Base-by-base conservation (phyloP, 2,329 filamentous ascomycete species). In the Botryotinia calthae region DNA sequence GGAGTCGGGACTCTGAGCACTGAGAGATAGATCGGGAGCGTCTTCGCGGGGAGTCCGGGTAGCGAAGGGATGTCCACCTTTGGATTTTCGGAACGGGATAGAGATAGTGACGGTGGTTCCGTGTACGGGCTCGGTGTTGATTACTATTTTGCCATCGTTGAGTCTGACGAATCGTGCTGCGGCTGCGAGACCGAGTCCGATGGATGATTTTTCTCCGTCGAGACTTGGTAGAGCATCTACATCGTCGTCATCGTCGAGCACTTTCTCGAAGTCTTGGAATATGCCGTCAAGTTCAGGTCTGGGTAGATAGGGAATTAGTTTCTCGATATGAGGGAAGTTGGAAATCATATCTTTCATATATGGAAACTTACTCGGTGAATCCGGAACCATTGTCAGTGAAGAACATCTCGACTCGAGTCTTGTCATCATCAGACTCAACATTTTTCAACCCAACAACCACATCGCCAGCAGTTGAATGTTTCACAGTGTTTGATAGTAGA, bases 231-330 rank as follows among this genome's bases (percentile, higher is more conserved):
- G 72, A 25, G 42, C 79, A 3, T 81, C 79, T n/a, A 80, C 73
- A 59, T 82, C 80, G n/a, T 84, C 81, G 0, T 80, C 82, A 67
- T 87, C 85, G 0, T 81, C 83, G 70, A 82, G 84, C 18, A 91
- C 86, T 77, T 90, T 86, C 75, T 90, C 88, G 5, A 90, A 80
- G 61, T 90, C 87, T 67, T 85, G 84, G 74, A 90, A 90, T 2
- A 88, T 81, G 5, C 86, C 83, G 78, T 91, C 87, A 0, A 89
- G 80, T 73, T 84, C 87, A 82, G 54, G 81, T 83, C 72, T 88
- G 82, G 74, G 94, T 91, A 87, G 97, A 83, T 85, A 93, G 48
- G 82, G 81, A 0, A 94, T 94, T 0, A 93, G 93, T 79, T 97
- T 94, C 51, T 92, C 84, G 0, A 97, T 86, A 2, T 88, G 87